Evolutionary conservation across 2,329 filamentous ascomycete species (phyloP), one percentile per base, ranked within the genome.

Genomic region (Alternaria sp.): DNA sequence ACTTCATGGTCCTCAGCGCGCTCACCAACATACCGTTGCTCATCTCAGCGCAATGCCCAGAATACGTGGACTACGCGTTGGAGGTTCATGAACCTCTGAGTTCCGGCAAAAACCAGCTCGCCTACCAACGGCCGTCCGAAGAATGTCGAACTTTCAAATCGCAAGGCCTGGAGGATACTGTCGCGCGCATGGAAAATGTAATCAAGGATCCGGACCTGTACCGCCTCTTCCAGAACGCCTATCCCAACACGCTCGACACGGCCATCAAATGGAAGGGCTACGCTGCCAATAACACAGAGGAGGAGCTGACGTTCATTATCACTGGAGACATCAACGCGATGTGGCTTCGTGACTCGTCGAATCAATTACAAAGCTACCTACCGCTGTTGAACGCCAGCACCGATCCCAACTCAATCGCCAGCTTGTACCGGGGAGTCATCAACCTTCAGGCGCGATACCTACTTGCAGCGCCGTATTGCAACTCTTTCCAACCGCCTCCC

Each of bases 201-300:
- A 84, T 85, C 63, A 72, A 74, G 21, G 83, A 85, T 66, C 82
- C 82, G 0, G 92, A 94, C 75, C 84, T 94, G 20, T 89, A 86
- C 75, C 85, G 89, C 4, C 82, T 94, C 11, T 94, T 94, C 73
- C 81, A 88, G 69, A 94, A 94, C 75, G 84, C 88, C 2, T 93
- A 88, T 74, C 91, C 91, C 0, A 94, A 92, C 77, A 92, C 90
- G 0, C 83, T 94, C 11, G 91, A 93, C 73, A 93, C 90, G 0
- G 90, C 90, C 0, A 86, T 93, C 45, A 85, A 85, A 64, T 93
- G 90, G 90, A 88, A 86, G 58, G 91, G 91, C 2, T 81, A 83
- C 55, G 84, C 87, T 0, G 84, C 83, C 33, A 84, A 87, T 62
- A 84, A 87, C 68, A 77, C 84, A 0, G 84, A 85, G 2, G 89